Percentiles rank a stretch among this genome's conserved stretches.
Evolutionary conservation across 805 yeast genomes (phyloP).

Genomic region (Candida pseudoglaebosa): DNA sequence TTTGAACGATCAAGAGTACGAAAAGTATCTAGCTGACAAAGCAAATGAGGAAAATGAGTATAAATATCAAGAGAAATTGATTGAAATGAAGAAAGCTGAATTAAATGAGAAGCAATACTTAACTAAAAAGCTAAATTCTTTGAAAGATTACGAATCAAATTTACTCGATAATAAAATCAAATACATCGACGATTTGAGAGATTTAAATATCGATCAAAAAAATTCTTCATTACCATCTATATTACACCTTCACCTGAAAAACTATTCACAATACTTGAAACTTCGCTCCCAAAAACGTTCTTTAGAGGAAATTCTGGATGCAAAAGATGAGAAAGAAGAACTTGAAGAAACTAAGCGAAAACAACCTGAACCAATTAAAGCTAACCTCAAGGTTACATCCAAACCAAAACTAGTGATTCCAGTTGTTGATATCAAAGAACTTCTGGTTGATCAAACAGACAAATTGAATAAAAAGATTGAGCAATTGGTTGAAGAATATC

Average conservation of each 20-base stretch:
- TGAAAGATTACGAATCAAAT: slow-evolving; percentile 31
- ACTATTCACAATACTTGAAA: slow-evolving; percentile 43
- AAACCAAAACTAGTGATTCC: not conserved
- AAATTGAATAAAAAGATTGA: slow-evolving; percentile 33
- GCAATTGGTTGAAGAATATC: slow-evolving; percentile 45
- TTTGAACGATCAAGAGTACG: slow-evolving; percentile 30
- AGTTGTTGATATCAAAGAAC: not conserved
- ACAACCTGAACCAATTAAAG: slow-evolving; percentile 4
- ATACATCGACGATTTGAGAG: slow-evolving; percentile 26
- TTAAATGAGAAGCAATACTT: slow-evolving; percentile 15
- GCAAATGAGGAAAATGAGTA: slow-evolving; percentile 21
- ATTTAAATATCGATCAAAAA: not conserved
- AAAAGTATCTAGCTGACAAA: slow-evolving; percentile 13
- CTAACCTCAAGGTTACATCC: not conserved
- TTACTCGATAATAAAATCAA: slow-evolving; percentile 35
- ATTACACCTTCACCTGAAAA: slow-evolving; percentile 30
- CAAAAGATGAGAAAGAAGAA: slow-evolving; percentile 34
- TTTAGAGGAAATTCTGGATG: slow-evolving; percentile 44
- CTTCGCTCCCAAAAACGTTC: slow-evolving; percentile 30
- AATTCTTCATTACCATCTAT: slow-evolving; percentile 4
- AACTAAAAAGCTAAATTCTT: slow-evolving; percentile 16
- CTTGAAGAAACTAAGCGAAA: slow-evolving; percentile 14
- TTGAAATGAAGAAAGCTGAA: slow-evolving; percentile 13
- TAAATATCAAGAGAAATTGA: slow-evolving; percentile 14
- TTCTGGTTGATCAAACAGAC: slow-evolving; percentile 1